Base-by-base conservation (phyloP, 345 rosid species). In the Kandelia obovata region DNA sequence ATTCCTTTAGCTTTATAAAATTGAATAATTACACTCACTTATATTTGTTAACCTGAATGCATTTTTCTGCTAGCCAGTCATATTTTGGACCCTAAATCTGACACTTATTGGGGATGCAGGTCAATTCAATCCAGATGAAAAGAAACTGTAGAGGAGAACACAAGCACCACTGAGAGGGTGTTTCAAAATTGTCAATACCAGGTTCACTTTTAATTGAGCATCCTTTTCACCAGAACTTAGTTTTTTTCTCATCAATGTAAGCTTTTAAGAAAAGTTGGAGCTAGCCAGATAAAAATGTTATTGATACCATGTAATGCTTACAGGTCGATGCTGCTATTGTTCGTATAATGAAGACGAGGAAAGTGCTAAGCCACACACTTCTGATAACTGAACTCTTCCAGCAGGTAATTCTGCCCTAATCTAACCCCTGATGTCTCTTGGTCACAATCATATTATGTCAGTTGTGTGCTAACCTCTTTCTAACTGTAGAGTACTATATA, bases 281-380 rank as follows among this genome's bases (percentile, higher is more conserved):
- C n/a, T 72, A 21, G 53, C 61, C 19, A 25, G 39, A 56, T 65
- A n/a, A 66, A 61, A 32, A 31, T 28, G 31, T 58, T n/a, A 26
- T 39, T 34, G 30, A 16, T 71, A 26, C 5, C 61, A 5, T 39
- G 9, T 59, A 39, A 39, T 39, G 46, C 46, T 39, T 35, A 43
- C 85, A 95, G 97, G 89, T 95, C 53, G 99, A 95, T 85, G 99
- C 99, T 68, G 99, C 99, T 16, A 92, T 95, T 76, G 99, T 95
- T 64, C 86, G 98, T 61, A 90, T 95, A 73, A 95, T 95, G 99
- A 95, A 95, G 89, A 95, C 98, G 0, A 83, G 99, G 83, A 95
- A 95, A 82, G 89, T 92, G 61, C 85, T 92, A 28, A 95, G 99
- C 73, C 99, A 95, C 84, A 95, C 99, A 5, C 99, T 92, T 80